These are phyloP conservation scores for Salix dunnii DNA, from an alignment of 345 rosid species.

Conservation along the genomic window DNA sequence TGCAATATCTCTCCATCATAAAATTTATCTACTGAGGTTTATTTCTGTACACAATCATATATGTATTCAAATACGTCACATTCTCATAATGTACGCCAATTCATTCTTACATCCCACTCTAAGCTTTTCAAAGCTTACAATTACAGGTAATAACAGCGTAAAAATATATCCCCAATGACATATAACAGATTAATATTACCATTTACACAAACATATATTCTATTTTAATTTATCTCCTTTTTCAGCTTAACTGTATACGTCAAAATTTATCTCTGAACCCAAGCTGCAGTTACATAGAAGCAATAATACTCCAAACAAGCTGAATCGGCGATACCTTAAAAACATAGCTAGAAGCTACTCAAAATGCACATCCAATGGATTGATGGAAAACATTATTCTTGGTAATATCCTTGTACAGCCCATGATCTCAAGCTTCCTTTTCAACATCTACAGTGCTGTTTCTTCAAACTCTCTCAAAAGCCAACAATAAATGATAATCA, in stretches of 20 bases:
- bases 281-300: background rate
- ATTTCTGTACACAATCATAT: background rate
- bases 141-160: background rate
- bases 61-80: constrained; percentile 6
- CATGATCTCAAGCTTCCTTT: background rate
- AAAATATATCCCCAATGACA: background rate
- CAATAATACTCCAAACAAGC: background rate
- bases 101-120: constrained; percentile 16
- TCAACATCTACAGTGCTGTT: background rate
- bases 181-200: background rate
- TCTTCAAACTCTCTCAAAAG: background rate
- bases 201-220: background rate
- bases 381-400: background rate
- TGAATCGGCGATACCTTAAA: background rate
- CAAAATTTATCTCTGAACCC: background rate
- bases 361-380: background rate
- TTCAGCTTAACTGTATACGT: background rate
- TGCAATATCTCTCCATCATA: background rate
- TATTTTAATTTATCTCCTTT: background rate
- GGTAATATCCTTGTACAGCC: background rate
- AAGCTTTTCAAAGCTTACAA: constrained; percentile 14
- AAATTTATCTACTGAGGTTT: background rate
- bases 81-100: background rate
- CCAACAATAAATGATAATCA: background rate
- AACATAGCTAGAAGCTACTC: background rate